Base-by-base conservation (phyloP, 805 yeast species). In the Candida parachauliodes region DNA sequence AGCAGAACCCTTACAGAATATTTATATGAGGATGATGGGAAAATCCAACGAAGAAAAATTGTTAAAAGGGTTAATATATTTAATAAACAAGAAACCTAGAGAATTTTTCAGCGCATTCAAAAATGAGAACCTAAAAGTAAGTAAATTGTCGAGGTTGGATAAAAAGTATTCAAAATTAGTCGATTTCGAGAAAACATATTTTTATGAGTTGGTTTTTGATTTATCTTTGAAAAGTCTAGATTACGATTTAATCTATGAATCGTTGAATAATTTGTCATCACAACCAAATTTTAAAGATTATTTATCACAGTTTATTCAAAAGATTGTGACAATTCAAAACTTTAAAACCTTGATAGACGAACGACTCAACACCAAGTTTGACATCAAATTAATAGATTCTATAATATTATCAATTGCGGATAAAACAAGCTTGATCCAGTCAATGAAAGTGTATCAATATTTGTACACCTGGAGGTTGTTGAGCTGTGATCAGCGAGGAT, bases 21-120 rank as follows among this genome's bases (percentile, higher is more conserved):
- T 60, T 12, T 57, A 81, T 33, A 57, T 70, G 8, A 50, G 60
- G 3, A 59, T 61, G 35, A 58, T 79, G 36, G 69, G 70, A 41
- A 56, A 63, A 24, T 43, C 55, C 1, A 60, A 42, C 11, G 47
- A 50, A 5, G 39, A 31, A 9, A 41, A 49, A 19, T 59, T 62
- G 28, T 55, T 68, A 30, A 52, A 54, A 20, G 74, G 71, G 2
- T 44, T 68, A 22, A 52, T 64, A 1, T 48, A 55, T 37, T 51
- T 64, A 34, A 53, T 61, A 24, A 62, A 59, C 34, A 45, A 53
- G 33, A 56, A 57, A 14, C 49, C 58, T 5, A 40, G 39, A 2
- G 45, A 48, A 25, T 60, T 55, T 32, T 50, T 45, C 28, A 42
- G 46, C 1, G 46, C 47, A 4, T 62, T 61, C 35, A 39, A 46